A percentile compares a stretch with the other conserved stretches of the same genome.
These are phyloP conservation scores for Gossypium herbaceum DNA, from an alignment of 345 rosid genomes.

Conservation along the genomic window DNA sequence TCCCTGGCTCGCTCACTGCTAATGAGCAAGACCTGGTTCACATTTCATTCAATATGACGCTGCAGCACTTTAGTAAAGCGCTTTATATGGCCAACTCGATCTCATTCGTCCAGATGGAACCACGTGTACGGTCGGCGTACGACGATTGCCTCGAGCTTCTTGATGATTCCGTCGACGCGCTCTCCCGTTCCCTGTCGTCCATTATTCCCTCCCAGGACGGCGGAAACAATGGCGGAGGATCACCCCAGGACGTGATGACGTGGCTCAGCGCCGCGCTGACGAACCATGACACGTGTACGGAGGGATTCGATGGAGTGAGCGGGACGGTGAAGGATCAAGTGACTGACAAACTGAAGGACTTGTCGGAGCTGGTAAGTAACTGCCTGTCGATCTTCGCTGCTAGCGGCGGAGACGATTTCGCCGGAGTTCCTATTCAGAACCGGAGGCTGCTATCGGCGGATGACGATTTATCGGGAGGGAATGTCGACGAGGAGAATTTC, in stretches of 20 bases:
- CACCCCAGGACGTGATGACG: conserved; percentile 68
- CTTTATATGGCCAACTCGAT: conserved; percentile 54
- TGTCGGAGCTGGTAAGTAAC: conserved; percentile 87
- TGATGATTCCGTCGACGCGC: conserved; percentile 78
- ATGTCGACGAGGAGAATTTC: conserved; percentile 23
- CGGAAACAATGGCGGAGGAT: conserved; percentile 15
- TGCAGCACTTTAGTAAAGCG: conserved; percentile 73
- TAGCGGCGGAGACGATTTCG: conserved; percentile 44
- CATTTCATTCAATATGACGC: conserved; percentile 91
- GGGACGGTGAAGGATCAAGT: conserved; percentile 67
- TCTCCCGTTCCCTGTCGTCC: conserved; percentile 57
- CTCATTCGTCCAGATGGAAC: conserved; percentile 53
- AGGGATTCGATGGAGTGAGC: conserved; percentile 59
- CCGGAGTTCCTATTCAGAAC: conserved; percentile 90
- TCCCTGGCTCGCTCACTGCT: conserved; percentile 64
- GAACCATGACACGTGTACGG: conserved; percentile 89
- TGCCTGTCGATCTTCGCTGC: conserved; percentile 78
- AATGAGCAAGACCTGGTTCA: conserved; percentile 68
- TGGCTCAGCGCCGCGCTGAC: conserved; percentile 96
- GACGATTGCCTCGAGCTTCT: conserved; percentile 87
- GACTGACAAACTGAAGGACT: conserved; percentile 49
- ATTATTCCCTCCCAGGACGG: conserved; percentile 29
- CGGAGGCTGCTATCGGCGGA: conserved; percentile 45
- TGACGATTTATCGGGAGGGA: conserved; percentile 14
- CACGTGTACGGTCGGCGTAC: conserved; percentile 66